Evolutionary conservation across 495 filamentous ascomycete genomes (phyloP), one percentile per base, ranked within the genome.

Genomic region (Cercophora newfieldiana): DNA sequence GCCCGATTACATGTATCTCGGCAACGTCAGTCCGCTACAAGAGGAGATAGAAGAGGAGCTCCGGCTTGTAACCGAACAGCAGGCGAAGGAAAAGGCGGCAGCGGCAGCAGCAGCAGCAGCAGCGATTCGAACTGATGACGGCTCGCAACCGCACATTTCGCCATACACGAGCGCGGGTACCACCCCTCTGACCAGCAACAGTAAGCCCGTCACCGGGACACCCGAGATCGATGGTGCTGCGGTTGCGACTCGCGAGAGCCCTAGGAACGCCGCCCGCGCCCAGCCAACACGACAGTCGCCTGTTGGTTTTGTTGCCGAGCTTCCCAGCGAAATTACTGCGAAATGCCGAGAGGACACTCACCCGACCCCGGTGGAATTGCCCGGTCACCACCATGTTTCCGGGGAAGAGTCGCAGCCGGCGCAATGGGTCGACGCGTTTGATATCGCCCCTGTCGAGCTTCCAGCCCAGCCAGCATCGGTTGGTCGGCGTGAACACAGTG

Each of bases 1-100:
- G 64, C 79, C 77, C 7, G 80, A 81, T 29, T 77, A 80, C 24
- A 77, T 78, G 74, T 81, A 75, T 59, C 74, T 80, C 54, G 79
- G 80, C 55, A 78, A 79, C 37, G 63, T 77, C 14, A 79, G 75
- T 31, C 75, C 78, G 0, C 31, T 75, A 14, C 59, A 70, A 6
- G 77, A 79, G 22, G 76, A 80, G 26, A 74, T 73, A 21, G 71
- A 77, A 57, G 63, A 64, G 16, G 65, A 61, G 24, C 51, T 54
- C 30, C 10, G 60, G 33, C 37, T 55, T 50, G 48, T 44, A 44
- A 16, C 50, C n/a, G 50, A 53, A 22, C 19, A 53, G n/a, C 3
- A 44, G 37, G 37, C 37, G 18, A 44, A 44, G 58, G 51, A 51
- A 25, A 33, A 26, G 16, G 29, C 8, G 57, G 30, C 30, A 33